Percentiles rank a stretch among this genome's conserved stretches.
Conservation (phyloP, 495 filamentous ascomycete species). For the Podospora tetraspora region DNA sequence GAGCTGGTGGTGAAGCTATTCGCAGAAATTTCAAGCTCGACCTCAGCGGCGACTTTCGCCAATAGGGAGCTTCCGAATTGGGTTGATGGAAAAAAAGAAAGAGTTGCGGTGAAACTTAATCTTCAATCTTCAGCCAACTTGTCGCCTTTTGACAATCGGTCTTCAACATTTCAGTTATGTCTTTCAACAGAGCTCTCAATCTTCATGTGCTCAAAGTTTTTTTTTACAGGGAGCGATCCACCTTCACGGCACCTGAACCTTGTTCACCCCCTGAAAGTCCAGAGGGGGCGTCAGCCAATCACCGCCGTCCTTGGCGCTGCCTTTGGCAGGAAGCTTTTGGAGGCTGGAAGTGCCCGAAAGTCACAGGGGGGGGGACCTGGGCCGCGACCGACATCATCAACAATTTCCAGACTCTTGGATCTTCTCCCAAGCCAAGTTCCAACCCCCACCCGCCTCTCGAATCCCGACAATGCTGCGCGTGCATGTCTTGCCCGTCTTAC, state of each 20-base stretch:
- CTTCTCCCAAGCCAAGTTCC: neutral
- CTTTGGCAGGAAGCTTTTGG: neutral
- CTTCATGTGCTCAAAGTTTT: neutral
- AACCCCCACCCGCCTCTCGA: neutral
- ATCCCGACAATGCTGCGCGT: conserved; percentile 19
- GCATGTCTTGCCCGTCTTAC: conserved; percentile 27
- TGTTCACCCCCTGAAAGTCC: neutral
- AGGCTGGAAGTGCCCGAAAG: neutral
- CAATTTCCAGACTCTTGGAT: neutral
- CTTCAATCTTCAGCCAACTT: neutral
- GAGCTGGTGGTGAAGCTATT: neutral
- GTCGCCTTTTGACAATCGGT: neutral
- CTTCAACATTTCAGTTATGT: neutral
- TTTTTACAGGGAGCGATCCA: neutral
- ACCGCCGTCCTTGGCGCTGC: neutral
- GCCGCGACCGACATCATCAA: conserved; percentile 6
- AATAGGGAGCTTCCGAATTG: neutral
- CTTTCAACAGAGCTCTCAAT: neutral
- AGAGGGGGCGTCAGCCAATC: neutral
- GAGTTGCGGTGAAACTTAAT: neutral
- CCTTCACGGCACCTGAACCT: neutral
- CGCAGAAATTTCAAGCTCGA: neutral
- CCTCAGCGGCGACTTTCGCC: neutral
- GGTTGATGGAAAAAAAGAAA: neutral
- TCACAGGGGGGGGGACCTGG: neutral